Conservation (phyloP, 345 rosid species). For the Linum lewisii region DNA sequence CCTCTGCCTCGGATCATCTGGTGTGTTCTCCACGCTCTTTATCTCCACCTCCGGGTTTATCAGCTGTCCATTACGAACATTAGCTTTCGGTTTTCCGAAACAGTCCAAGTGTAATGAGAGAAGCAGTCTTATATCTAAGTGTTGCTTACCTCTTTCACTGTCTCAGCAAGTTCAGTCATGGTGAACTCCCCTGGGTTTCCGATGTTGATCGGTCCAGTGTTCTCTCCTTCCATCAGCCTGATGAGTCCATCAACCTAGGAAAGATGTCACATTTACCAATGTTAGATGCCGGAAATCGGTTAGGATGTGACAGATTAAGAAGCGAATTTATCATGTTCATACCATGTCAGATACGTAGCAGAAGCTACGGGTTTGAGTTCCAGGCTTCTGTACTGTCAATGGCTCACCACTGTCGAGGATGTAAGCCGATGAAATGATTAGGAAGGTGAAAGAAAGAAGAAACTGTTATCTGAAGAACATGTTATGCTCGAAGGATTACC, state of each 20-base stretch:
- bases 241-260: conserved; percentile 83
- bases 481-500: conserved; percentile 30
- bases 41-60: conserved; percentile 73
- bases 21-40: conserved; percentile 83
- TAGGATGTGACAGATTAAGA: no score
- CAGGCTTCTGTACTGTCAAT: conserved; percentile 91
- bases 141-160: conserved; percentile 80
- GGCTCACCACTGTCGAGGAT: conserved; percentile 53
- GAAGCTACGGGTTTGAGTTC: conserved; percentile 96
- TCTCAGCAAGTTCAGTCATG: conserved; percentile 84
- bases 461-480: not conserved
- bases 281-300: no score
- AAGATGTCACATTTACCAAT: not conserved
- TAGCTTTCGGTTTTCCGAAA: no score
- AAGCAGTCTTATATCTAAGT: no score
- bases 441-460: not conserved
- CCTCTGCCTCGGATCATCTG: conserved; percentile 86
- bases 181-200: conserved; percentile 99
- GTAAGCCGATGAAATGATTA: not conserved
- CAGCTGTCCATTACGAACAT: conserved; percentile 30
- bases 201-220: conserved; percentile 93
- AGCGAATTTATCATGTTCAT: not conserved
- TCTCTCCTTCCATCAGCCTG: conserved; percentile 88
- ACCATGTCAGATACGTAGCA: conserved; percentile 97
- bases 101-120: not conserved